Evolutionary conservation across 352 stramenopile species (phyloP).

Genomic region (Phytophthora palmivora): DNA sequence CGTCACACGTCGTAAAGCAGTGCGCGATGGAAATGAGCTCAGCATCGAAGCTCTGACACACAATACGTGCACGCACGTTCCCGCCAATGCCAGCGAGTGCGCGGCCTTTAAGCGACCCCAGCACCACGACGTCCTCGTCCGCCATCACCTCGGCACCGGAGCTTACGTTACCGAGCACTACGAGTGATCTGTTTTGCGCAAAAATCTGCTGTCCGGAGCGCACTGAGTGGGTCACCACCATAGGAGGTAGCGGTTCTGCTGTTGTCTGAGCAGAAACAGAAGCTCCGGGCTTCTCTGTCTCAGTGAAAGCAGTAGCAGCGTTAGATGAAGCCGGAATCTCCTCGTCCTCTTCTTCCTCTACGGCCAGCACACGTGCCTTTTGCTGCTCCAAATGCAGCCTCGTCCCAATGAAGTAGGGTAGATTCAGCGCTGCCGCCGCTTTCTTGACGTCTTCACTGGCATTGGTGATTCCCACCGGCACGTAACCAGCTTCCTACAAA

Average conservation of each 20-base stretch:
- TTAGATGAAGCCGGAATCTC: slow-evolving; percentile 9
- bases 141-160: slow-evolving; percentile 89
- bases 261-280: slow-evolving; percentile 9
- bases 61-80: slow-evolving; percentile 69
- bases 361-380: slow-evolving; percentile 7
- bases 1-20: slow-evolving; percentile 91
- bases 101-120: slow-evolving; percentile 84
- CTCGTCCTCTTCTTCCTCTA: slow-evolving; percentile 4
- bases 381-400: slow-evolving; percentile 45
- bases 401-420: slow-evolving; percentile 84
- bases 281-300: slow-evolving; percentile 16
- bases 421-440: slow-evolving; percentile 57
- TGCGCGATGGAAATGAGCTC: slow-evolving; percentile 92
- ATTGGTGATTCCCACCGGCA: slow-evolving; percentile 84
- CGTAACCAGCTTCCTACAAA: slow-evolving; percentile 55
- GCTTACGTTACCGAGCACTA: slow-evolving; percentile 88
- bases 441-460: slow-evolving; percentile 88
- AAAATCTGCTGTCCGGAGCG: slow-evolving; percentile 91
- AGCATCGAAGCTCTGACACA: slow-evolving; percentile 86
- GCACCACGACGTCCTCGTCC: slow-evolving; percentile 86
- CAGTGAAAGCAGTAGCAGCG: slow-evolving; percentile 1
- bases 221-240: slow-evolving; percentile 79
- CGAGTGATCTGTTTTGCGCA: slow-evolving; percentile 79
- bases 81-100: slow-evolving; percentile 87
- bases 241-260: slow-evolving; percentile 37